Base-by-base conservation (phyloP, 2,329 filamentous ascomycete species). In the Magnaporthiopsis incrustans region DNA sequence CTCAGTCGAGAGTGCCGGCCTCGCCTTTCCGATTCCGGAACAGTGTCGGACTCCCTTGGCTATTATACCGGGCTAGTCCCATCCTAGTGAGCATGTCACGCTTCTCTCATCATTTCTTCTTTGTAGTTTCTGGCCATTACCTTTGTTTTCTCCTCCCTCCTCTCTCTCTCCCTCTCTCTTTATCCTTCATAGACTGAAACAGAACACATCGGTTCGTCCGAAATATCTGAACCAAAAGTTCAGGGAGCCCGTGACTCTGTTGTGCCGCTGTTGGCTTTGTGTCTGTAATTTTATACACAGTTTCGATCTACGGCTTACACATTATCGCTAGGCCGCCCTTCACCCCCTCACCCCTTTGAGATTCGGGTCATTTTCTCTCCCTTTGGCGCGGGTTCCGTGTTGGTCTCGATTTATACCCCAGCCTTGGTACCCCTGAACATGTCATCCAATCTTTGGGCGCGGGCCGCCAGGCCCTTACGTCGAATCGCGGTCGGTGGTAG, bases 381-480 rank as follows among this genome's bases (percentile, higher is more conserved):
- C 2, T 22, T 7, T 11, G 11, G 4, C 18, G 11, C 44, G 44
- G 8, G 14, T 53, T n/a, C 22, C 10, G 22, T 18, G 22, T 53
- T 11, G 44, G 22, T 18, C 44, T n/a, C 18, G 22, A 22, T 7
- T 25, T 53, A 25, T 53, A 25, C 44, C 10, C 10, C 18, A 11
- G 15, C 14, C 35, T 59, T 35, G 15, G 26, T n/a, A 15, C 26
- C 22, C 50, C 71, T 70, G 70, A 68, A 74, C n/a, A 53, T 74
- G 72, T 73, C 71, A 65, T 70, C 66, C 68, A 70, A 67, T 64
- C 66, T 66, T 60, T 67, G 71, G 63, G 64, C 66, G 63, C 70
- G 70, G 70, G 71, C 69, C 63, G 69, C 68, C 14, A 38, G 57
- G 63, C 69, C 72, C 63, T 64, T 73, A 63, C 63, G 70, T 65